These are phyloP conservation scores for Suillus fuscotomentosus DNA, from an alignment of 768 basidiomycete species.

Conservation along the genomic window DNA sequence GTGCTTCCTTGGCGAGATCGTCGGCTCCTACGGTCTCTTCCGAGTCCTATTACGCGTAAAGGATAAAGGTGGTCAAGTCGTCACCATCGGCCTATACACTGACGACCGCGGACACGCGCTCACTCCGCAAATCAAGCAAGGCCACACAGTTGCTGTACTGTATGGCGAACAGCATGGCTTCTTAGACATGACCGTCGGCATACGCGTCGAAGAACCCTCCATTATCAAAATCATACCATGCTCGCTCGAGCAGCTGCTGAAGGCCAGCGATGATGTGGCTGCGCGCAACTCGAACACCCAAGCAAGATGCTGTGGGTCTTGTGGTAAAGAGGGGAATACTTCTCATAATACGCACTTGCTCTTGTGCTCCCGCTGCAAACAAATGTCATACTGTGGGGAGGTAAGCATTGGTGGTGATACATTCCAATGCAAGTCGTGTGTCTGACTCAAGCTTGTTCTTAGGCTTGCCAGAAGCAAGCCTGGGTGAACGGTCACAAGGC, in stretches of 20 bases:
- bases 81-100: slow-evolving; percentile 24
- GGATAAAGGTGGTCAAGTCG: slow-evolving; percentile 22
- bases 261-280: neutral
- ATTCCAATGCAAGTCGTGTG: too few species aligned
- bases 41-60: slow-evolving; percentile 24
- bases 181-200: slow-evolving; percentile 4
- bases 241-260: neutral
- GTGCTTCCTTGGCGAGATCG: slow-evolving; percentile 34
- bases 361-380: neutral
- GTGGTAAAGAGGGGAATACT: neutral
- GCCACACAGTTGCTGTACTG: slow-evolving; percentile 10
- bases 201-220: slow-evolving; percentile 6
- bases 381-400: slow-evolving; percentile 1
- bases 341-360: neutral
- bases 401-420: neutral
- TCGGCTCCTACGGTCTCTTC: slow-evolving; percentile 14
- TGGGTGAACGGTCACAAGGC: neutral
- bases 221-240: slow-evolving; percentile 2
- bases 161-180: slow-evolving; percentile 9
- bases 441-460: neutral
- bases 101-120: slow-evolving; percentile 10
- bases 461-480: neutral
- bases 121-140: slow-evolving; percentile 1
- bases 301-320: neutral
- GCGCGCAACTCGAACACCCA: neutral